phyloP scores from a whole-genome alignment of 768 basidiomycete species.

The Termitomyces eurrhizus region DNA sequence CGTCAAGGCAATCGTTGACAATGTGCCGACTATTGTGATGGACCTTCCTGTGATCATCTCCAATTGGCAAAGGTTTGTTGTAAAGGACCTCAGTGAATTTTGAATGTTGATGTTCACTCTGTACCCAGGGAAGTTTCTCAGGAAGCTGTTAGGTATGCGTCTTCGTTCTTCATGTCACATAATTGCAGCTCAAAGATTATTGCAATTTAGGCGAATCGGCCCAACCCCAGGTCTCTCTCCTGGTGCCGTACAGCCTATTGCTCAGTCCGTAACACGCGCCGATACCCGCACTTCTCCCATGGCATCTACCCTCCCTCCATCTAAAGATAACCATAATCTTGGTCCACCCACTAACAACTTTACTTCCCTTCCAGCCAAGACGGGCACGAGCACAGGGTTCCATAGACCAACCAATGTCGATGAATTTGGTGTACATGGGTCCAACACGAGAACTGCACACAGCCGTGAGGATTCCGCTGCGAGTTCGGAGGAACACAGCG shows the following conservation, averaged over 20 bases:
- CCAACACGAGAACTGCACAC: conserved; percentile 14
- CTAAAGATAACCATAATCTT: conserved; percentile 9
- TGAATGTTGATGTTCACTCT: conserved; percentile 8
- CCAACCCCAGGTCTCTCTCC: conserved; percentile 44
- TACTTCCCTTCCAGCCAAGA: conserved; percentile 3
- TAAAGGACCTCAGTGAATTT: not conserved
- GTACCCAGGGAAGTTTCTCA: conserved; percentile 58
- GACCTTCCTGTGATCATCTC: conserved; percentile 80
- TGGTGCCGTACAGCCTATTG: conserved; percentile 20
- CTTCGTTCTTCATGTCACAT: conserved; percentile 16
- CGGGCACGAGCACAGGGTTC: not conserved
- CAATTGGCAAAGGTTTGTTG: conserved; percentile 76
- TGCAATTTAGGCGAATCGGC: conserved; percentile 38
- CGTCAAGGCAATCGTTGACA: conserved; percentile 76
- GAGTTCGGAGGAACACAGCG: conserved; percentile 16
- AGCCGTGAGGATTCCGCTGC: conserved; percentile 18
- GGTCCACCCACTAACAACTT: not conserved
- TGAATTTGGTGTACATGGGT: conserved; percentile 21
- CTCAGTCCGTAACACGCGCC: conserved; percentile 7
- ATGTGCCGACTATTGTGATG: conserved; percentile 58
- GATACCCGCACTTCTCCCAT: conserved; percentile 8
- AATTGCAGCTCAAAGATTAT: conserved; percentile 1
- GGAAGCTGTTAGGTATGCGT: conserved; percentile 55
- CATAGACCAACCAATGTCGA: conserved; percentile 13
- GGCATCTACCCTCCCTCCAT: conserved; percentile 13